Percentiles rank a stretch among this genome's conserved stretches.
Evolutionary conservation across 768 basidiomycete species (phyloP).

Genomic region (Boletales sp.): DNA sequence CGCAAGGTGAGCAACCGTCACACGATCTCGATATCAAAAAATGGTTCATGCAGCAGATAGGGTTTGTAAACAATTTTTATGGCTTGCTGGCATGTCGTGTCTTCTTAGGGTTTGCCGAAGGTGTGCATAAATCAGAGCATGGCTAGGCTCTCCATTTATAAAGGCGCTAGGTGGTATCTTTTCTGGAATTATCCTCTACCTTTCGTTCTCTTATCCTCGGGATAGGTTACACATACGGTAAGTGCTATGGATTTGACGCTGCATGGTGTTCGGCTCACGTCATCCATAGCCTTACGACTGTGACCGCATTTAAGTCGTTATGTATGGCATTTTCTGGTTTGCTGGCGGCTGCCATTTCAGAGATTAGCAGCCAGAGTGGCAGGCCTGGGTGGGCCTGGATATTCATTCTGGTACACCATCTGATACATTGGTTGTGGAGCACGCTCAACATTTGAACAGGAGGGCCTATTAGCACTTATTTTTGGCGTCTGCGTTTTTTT

Average conservation of each 20-base stretch:
- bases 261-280: slow-evolving; percentile 1
- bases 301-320: slow-evolving; percentile 44
- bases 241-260: slow-evolving; percentile 11
- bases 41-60: slow-evolving; percentile 19
- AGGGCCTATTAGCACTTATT: slow-evolving; percentile 60
- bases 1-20: slow-evolving; percentile 43
- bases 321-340: slow-evolving; percentile 62
- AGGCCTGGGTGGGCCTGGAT: slow-evolving; percentile 62
- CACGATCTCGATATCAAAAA: not conserved
- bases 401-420: slow-evolving; percentile 43
- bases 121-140: slow-evolving; percentile 23
- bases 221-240: slow-evolving; percentile 23
- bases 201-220: slow-evolving; percentile 45
- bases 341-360: slow-evolving; percentile 52
- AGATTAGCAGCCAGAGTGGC: slow-evolving; percentile 50
- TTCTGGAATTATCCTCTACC: slow-evolving; percentile 42
- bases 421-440: not conserved
- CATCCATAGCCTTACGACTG: slow-evolving; percentile 32
- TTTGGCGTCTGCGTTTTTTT: slow-evolving; percentile 52
- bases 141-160: slow-evolving; percentile 1
- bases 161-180: slow-evolving; percentile 40
- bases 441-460: slow-evolving; percentile 20
- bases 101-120: slow-evolving; percentile 55
- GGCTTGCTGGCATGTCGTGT: slow-evolving; percentile 50
- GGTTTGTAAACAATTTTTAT: slow-evolving; percentile 44